These are phyloP conservation scores for Aspergillus uvarum DNA, from an alignment of 2,329 filamentous ascomycete genomes.

Conservation along the genomic window DNA sequence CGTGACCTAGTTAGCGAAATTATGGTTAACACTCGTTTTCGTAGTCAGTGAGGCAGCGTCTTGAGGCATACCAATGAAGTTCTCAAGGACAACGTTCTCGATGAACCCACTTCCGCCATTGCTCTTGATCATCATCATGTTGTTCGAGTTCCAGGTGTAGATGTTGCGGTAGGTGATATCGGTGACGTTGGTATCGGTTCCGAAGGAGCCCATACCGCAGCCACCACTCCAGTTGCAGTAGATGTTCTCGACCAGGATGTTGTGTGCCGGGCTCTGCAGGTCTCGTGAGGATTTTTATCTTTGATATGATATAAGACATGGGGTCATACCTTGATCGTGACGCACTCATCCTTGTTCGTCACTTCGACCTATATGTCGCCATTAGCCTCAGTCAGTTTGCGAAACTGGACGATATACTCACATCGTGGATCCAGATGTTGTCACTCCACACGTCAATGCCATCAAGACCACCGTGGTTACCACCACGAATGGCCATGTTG, in stretches of 20 bases:
- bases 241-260: constrained; percentile 59
- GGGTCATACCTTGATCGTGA: constrained; percentile 51
- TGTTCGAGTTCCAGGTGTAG: constrained; percentile 59
- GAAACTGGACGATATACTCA: constrained; percentile 8
- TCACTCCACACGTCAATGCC: constrained; percentile 57
- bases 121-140: constrained; percentile 64
- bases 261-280: constrained; percentile 47
- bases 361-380: constrained; percentile 47
- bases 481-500: constrained; percentile 57
- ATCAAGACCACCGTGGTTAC: constrained; percentile 54
- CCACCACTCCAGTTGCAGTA: constrained; percentile 63
- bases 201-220: constrained; percentile 59
- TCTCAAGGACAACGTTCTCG: constrained; percentile 51
- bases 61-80: constrained; percentile 49
- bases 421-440: constrained; percentile 60
- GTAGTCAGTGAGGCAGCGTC: background rate
- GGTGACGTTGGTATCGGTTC: constrained; percentile 50
- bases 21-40: background rate
- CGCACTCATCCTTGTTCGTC: constrained; percentile 63
- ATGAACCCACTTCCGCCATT: constrained; percentile 58
- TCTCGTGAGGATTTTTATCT: background rate
- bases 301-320: background rate
- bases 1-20: constrained; percentile 43
- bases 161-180: constrained; percentile 57
- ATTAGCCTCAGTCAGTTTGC: background rate